phyloP scores from a whole-genome alignment of 2,329 filamentous ascomycete genomes.

The Colletotrichum filicis region DNA sequence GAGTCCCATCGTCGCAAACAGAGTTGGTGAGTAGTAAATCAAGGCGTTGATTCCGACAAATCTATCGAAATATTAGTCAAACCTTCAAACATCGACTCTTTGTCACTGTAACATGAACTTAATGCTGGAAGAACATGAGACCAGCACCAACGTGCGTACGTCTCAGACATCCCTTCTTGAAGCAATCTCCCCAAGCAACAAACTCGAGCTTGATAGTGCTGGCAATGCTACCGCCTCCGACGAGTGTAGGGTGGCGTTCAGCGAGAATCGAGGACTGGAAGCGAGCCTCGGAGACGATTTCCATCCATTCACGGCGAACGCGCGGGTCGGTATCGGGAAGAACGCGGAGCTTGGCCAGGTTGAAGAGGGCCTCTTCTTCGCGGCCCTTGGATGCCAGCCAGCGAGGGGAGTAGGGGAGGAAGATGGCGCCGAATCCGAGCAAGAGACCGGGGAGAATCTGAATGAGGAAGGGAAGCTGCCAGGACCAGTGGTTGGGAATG shows the following conservation, averaged over 20 bases:
- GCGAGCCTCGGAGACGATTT: slow-evolving; percentile 35
- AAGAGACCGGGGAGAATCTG: slow-evolving; percentile 42
- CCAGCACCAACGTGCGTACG: slow-evolving; percentile 57
- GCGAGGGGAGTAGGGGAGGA: slow-evolving; percentile 40
- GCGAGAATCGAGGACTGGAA: slow-evolving; percentile 39
- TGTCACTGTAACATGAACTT: no score
- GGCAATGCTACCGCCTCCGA: slow-evolving; percentile 44
- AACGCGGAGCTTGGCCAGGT: slow-evolving; percentile 27
- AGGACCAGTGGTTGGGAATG: slow-evolving; percentile 34
- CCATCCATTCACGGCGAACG: slow-evolving; percentile 36
- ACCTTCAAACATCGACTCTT: no score
- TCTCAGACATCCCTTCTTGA: slow-evolving; percentile 59
- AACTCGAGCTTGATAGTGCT: slow-evolving; percentile 58
- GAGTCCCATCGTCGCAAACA: slow-evolving; percentile 54
- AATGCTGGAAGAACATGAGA: slow-evolving; percentile 68
- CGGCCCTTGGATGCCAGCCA: slow-evolving; percentile 49
- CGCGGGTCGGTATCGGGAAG: slow-evolving; percentile 36
- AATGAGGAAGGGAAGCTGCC: slow-evolving; percentile 46
- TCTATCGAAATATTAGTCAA: no score
- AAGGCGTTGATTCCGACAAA: slow-evolving; percentile 40
- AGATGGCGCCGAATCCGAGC: slow-evolving; percentile 39
- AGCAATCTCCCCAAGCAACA: slow-evolving; percentile 60
- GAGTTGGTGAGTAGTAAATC: slow-evolving; percentile 59
- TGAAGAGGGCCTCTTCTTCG: slow-evolving; percentile 43
- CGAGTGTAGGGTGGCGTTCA: slow-evolving; percentile 46